Evolutionary conservation across 1,284 basidiomycete species (phyloP), one percentile per base, ranked within the genome.

Genomic region (Fomitopsis pinicola): DNA sequence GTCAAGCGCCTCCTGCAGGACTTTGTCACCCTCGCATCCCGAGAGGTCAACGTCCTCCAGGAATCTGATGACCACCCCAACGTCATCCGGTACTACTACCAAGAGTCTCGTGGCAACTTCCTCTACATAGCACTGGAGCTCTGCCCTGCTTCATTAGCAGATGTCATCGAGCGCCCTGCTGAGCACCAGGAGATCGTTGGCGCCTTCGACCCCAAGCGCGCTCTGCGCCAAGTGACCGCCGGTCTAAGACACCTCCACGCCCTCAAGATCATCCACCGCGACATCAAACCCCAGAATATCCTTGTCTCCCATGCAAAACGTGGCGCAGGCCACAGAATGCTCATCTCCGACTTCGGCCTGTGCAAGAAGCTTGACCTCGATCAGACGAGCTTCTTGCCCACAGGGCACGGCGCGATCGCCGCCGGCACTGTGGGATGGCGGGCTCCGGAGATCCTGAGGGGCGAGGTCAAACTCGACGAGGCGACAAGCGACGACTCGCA

Each of bases 281-380:
- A 99, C 73, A 97, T 99, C 76, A 99, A 99, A 72, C 97, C 97
- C 4, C 96, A 97, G 75, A 99, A 99, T 72, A 98, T 99, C 60
- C 83, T 99, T 8, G 85, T 98, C n/a, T 93, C 91, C 6, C 78
- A 80, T 28, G 84, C 85, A 17, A 89, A 88, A 70, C 79, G 82
- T 59, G 82, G 84, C 26, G 75, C 72, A n/a, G 81, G 81, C 1
- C 85, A 95, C 66, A 80, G 92, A 45, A 95, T 97, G 93, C 79
- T 97, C 54, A 96, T 97, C 61, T 97, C 94, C 1, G 95, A 98
- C 75, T 97, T 98, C 72, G 95, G 95, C 28, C 80, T 98, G 53
- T 97, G 95, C 71, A 94, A 94, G 72, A 93, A 92, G 71, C 82
- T 97, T 35, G 95, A 97, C 66, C 78, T 93, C 48, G 95, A 97